Base-by-base conservation (phyloP, 2,329 filamentous ascomycete species). In the Exophiala lecanii-corni region DNA sequence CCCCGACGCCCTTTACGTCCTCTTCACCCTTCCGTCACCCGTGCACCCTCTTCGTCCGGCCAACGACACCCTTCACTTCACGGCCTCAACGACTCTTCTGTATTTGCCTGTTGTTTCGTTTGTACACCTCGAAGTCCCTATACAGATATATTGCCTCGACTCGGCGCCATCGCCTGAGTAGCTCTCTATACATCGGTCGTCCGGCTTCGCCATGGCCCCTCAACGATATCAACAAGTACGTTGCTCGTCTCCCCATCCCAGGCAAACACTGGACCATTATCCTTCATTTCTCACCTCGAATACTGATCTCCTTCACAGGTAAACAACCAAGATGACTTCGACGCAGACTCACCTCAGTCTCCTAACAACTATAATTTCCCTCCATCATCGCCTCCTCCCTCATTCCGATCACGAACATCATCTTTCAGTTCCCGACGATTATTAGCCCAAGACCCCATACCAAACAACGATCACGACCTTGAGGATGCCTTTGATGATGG, bases 401-500 rank as follows among this genome's bases (percentile, higher is more conserved):
- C 91, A 1, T 97, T 96, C 66, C 87, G 82, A 63, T 96, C 89
- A 35, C 80, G 86, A 61, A 75, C 84, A 21, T 88, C 88, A 2
- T 89, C 86, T 25, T 76, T 75, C 21, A 64, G 71, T 15, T 70
- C 72, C 34, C 67, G 70, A 49, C 73, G 71, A 41, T 68, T 68
- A 68, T 73, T 72, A 64, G 70, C 73, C 39, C 67, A 72, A 50
- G 72, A 76, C 54, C 70, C 72, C 28, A 64, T 70, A 43, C 60
- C 64, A 41, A 69, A 66, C 54, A 71, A 88, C 48, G 82, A 95
- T 57, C 75, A 84, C 49, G 83, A 86, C n/a, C 76, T 98, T 10
- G 87, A 86, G 56, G 91, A 97, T 62, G 89, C 92, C 1, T 98
- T 98, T 64, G 91, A 88, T 61, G 80, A 84, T 59, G 85, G 84